Evolutionary conservation across 495 filamentous ascomycete species (phyloP), one percentile per base, ranked within the genome.

Genomic region (Daldinia bambusicola): DNA sequence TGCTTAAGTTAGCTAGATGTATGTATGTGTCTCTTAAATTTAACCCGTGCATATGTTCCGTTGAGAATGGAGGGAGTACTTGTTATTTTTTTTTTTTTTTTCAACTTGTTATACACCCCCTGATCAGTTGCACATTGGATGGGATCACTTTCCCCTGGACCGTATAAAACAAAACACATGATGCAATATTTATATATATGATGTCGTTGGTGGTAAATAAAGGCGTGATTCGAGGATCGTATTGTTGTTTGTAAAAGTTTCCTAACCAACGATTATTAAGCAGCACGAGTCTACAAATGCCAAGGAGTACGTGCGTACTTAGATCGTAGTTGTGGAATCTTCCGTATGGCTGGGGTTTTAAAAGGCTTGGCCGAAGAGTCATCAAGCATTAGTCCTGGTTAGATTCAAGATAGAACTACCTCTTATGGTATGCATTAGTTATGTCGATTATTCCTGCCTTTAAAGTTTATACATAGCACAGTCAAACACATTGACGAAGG

Each of bases 201-300:
- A 41, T 57, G 32, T 14, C 9, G 32, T 37, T 53, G 13, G 20
- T 53, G 32, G 13, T 32, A 53, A 53, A 9, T 53, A 32, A 53
- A 67, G 69, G 31, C 63, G 59, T 67, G 53, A 72, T 72, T 32
- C 13, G 16, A 41, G 18, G 18, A 61, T 26, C 32, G 34, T 22
- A 38, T 22, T 2, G 30, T 32, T 62, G 20, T 14, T 41, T n/a
- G 31, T 61, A 58, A 58, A 10, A 16, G 34, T 26, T 55, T 16
- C 18, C 40, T 22, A 2, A 16, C 1, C 8, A 57, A 6, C 12
- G 8, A 37, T 40, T 12, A 37, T 66, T 66, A 71, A 71, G 63
- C 58, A 59, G 68, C 68, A 66, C 22, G 30, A 20, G 22, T 36
- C 57, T 32, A 61, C 40, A 31, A 61, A 59, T 41, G 6, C 41